Evolutionary conservation across 2,329 filamentous ascomycete genomes (phyloP), one percentile per base, ranked within the genome.

Genomic region (Amylocarpus encephaloides): DNA sequence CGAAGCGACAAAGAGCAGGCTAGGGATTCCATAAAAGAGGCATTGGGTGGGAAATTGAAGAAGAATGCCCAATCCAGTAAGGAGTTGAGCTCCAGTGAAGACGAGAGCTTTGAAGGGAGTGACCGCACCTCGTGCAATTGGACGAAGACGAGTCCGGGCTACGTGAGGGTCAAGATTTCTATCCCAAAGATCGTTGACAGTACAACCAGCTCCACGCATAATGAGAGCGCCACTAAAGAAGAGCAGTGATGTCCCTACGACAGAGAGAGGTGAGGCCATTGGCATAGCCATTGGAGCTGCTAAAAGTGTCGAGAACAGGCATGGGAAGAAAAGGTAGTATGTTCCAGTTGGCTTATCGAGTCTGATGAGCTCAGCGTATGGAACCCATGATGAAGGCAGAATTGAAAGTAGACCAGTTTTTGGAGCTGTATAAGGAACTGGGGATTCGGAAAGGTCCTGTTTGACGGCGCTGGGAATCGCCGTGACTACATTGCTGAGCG

Each of bases 111-210:
- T 73, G 59, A 80, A 76, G 0, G 87, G 86, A 2, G 80, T 83
- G 45, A 95, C 72, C 46, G 89, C 89, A 32, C 86, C 78, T 11
- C 90, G 80, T 1, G 90, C 88, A 53, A 95, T 86, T 2, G 90
- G 90, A 13, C 90, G 83, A 30, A 88, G 73, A 12, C 84, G 79
- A 5, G 88, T 94, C 43, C 90, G 79, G 1, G 78, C 70, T 12
- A 95, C 89, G 55, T 89, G 79, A 6, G 86, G 84, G 67, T 95
- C 90, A 13, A 95, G 82, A 60, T 93, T 86, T 48, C 88, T 81
- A 68, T 95, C 90, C 86, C 88, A 91, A 45, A 94, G 80, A 66
- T 95, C 90, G 66, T 95, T 95, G 70, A 94, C 89, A 15, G 86
- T 86, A 68, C 90, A 95, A 46, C 88, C 88, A 16, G 88, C 88